These are phyloP conservation scores for Elaphomyces granulatus DNA, from an alignment of 495 filamentous ascomycete genomes.

Conservation along the genomic window DNA sequence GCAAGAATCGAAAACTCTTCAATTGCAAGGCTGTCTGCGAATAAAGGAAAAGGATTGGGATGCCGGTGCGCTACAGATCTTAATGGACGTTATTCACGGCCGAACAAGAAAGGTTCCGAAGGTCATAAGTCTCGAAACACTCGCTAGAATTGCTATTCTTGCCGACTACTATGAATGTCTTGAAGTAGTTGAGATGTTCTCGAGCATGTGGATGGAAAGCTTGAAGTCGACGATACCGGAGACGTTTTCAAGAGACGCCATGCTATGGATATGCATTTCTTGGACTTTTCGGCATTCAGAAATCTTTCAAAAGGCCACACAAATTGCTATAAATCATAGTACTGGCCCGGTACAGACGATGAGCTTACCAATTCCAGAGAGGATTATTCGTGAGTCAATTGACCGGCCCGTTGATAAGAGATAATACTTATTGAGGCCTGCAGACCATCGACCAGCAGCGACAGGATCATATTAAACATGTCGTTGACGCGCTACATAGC, in stretches of 20 bases:
- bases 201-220: conserved; percentile 26
- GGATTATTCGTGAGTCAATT: conserved; percentile 1
- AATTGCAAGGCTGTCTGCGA: conserved; percentile 28
- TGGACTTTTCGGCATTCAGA: conserved; percentile 10
- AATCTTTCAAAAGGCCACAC: conserved; percentile 3
- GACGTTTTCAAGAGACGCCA: conserved; percentile 8
- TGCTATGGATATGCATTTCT: conserved; percentile 19
- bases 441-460: neutral
- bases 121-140: conserved; percentile 21
- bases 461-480: neutral
- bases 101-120: conserved; percentile 26
- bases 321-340: conserved; percentile 1
- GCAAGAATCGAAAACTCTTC: conserved; percentile 20
- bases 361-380: neutral
- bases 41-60: conserved; percentile 21
- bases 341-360: neutral
- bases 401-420: neutral
- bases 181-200: conserved; percentile 29
- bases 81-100: conserved; percentile 36
- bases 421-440: neutral
- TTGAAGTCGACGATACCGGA: conserved; percentile 7
- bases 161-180: conserved; percentile 33
- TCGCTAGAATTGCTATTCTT: conserved; percentile 32
- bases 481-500: neutral
- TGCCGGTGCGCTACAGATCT: conserved; percentile 24